Conservation (phyloP, 2,329 filamentous ascomycete species). For the Orbilia javanica region DNA sequence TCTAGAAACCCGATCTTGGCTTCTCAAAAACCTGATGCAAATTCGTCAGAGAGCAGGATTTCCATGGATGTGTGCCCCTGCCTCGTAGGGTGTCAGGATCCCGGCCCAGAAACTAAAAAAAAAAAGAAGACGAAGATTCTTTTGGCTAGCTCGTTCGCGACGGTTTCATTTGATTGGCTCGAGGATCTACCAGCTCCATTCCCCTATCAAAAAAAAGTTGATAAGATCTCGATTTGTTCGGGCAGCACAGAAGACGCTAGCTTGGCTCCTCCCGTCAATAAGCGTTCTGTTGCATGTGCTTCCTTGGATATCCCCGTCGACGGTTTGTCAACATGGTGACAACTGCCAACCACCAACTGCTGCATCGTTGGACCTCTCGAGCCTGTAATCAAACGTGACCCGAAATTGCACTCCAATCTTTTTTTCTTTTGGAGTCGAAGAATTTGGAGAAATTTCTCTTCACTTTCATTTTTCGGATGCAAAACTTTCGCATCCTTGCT, state of each 20-base stretch:
- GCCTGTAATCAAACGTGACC: neutral
- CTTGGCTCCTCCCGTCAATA: slow-evolving; percentile 35
- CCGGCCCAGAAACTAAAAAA: slow-evolving; percentile 9
- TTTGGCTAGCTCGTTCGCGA: slow-evolving; percentile 49
- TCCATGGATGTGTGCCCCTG: slow-evolving; percentile 49
- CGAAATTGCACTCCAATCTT: neutral
- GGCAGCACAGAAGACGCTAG: slow-evolving; percentile 15
- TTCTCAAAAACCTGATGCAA: slow-evolving; percentile 24
- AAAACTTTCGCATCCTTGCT: neutral
- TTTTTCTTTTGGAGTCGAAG: neutral
- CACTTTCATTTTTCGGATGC: neutral
- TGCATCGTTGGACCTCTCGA: neutral
- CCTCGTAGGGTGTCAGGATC: slow-evolving; percentile 35
- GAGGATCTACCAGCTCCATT: slow-evolving; percentile 40
- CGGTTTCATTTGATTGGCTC: slow-evolving; percentile 53
- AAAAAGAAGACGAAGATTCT: slow-evolving; percentile 16
- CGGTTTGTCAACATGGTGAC: slow-evolving; percentile 31
- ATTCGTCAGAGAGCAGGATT: slow-evolving; percentile 53
- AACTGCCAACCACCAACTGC: neutral
- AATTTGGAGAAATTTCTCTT: slow-evolving; percentile 4
- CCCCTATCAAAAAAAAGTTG: slow-evolving; percentile 34
- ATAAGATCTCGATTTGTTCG: slow-evolving; percentile 38
- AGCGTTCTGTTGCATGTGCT: slow-evolving; percentile 34
- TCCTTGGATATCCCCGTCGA: slow-evolving; percentile 1
- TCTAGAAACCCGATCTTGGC: slow-evolving; percentile 34